phyloP scores from a whole-genome alignment of 2,329 filamentous ascomycete species.

The Acrodontium crateriforme region DNA sequence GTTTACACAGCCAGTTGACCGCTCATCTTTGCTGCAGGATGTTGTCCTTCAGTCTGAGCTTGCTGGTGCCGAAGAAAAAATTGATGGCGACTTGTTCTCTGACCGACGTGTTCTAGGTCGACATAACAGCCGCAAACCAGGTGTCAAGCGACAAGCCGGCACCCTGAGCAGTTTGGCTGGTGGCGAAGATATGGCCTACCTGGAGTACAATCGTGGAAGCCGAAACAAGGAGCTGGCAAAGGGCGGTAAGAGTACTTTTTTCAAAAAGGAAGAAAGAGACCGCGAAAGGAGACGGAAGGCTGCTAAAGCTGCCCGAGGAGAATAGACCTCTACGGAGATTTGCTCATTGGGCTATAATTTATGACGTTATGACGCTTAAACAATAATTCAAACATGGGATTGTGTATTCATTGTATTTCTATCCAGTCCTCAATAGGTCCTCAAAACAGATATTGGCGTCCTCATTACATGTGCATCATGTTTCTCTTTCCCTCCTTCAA shows the following conservation, averaged over 20 bases:
- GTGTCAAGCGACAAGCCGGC: slow-evolving; percentile 65
- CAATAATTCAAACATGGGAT: too few species aligned
- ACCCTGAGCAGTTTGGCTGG: slow-evolving; percentile 76
- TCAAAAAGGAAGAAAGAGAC: slow-evolving; percentile 28
- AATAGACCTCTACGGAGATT: too few species aligned
- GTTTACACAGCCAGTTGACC: slow-evolving; percentile 65
- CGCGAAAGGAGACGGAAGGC: slow-evolving; percentile 21
- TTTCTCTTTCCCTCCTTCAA: too few species aligned
- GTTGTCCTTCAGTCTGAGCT: slow-evolving; percentile 79
- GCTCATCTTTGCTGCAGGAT: slow-evolving; percentile 74
- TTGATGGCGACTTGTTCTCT: slow-evolving; percentile 53
- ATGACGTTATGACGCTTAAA: too few species aligned
- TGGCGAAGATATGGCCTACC: slow-evolving; percentile 89
- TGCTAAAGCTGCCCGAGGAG: too few species aligned
- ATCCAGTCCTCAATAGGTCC: too few species aligned
- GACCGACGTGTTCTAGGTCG: slow-evolving; percentile 25
- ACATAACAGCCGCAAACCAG: slow-evolving; percentile 31
- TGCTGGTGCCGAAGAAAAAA: slow-evolving; percentile 55
- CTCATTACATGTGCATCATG: too few species aligned
- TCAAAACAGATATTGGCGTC: too few species aligned
- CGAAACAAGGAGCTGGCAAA: slow-evolving; percentile 33
- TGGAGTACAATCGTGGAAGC: slow-evolving; percentile 32
- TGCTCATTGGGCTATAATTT: too few species aligned
- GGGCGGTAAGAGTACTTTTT: slow-evolving; percentile 29
- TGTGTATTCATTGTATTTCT: too few species aligned